Percentiles rank a stretch among this genome's conserved stretches.
These are phyloP conservation scores for Globisporangium nodosum DNA, from an alignment of 352 stramenopile species.

Conservation along the genomic window DNA sequence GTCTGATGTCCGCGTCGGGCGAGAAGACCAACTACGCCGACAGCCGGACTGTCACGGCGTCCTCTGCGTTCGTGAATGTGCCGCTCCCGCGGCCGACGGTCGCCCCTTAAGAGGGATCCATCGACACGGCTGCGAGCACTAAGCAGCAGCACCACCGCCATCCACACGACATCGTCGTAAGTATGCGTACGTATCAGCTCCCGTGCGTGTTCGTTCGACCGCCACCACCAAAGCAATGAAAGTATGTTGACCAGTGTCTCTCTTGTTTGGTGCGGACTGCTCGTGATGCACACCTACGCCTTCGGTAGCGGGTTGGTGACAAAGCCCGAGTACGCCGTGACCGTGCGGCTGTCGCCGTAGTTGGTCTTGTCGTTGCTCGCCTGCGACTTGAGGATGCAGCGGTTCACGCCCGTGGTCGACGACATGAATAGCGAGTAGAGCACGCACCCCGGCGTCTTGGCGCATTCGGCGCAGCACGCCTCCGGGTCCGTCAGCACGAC, in stretches of 20 bases:
- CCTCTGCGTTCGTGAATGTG: slow-evolving; percentile 4
- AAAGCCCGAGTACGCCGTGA: slow-evolving; percentile 5
- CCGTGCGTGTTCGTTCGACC: too few species aligned
- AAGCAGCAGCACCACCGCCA: too few species aligned
- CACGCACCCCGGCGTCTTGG: slow-evolving; percentile 5
- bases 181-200: too few species aligned
- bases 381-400: slow-evolving; percentile 8
- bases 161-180: too few species aligned
- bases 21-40: slow-evolving; percentile 14
- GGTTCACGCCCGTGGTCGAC: neutral
- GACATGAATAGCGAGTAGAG: slow-evolving; percentile 8
- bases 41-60: slow-evolving; percentile 5
- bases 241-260: too few species aligned
- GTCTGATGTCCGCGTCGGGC: slow-evolving; percentile 2
- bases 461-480: slow-evolving; percentile 8
- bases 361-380: slow-evolving; percentile 25
- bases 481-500: slow-evolving; percentile 7
- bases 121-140: neutral
- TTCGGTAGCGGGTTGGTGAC: neutral
- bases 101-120: neutral
- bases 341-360: slow-evolving; percentile 20
- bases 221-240: too few species aligned
- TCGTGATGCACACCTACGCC: too few species aligned
- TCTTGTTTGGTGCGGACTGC: too few species aligned
- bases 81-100: neutral